phyloP scores from a whole-genome alignment of 805 yeast genomes.

The Kockiozyma suomiensis region DNA sequence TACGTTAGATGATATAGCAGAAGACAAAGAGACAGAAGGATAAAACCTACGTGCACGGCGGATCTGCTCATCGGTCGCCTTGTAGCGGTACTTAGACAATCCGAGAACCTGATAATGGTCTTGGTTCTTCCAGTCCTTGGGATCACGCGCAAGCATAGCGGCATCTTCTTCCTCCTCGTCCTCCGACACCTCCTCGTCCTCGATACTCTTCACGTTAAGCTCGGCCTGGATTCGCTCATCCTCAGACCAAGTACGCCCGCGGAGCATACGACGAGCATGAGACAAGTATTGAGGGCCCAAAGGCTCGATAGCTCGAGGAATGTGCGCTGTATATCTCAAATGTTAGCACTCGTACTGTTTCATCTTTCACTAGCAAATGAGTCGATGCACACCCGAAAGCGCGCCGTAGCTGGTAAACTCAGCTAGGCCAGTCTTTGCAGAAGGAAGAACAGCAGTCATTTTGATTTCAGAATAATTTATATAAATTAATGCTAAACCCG shows the following conservation, averaged over 20 bases:
- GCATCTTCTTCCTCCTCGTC: slow-evolving; percentile 71
- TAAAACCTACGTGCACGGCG: slow-evolving; percentile 77
- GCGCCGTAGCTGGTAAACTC: slow-evolving; percentile 13
- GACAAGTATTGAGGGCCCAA: slow-evolving; percentile 95
- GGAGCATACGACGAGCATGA: slow-evolving; percentile 91
- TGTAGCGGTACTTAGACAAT: slow-evolving; percentile 84
- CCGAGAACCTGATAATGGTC: slow-evolving; percentile 97
- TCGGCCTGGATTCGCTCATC: slow-evolving; percentile 92
- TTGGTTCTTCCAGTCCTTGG: slow-evolving; percentile 96
- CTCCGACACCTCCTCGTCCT: slow-evolving; percentile 53
- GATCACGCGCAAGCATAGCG: slow-evolving; percentile 82
- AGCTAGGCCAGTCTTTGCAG: slow-evolving; percentile 16
- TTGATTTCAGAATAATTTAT: too few species aligned
- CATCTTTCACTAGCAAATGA: background rate
- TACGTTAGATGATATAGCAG: background rate
- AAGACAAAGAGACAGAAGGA: background rate
- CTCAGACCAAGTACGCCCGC: slow-evolving; percentile 99
- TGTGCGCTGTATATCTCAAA: slow-evolving; percentile 33
- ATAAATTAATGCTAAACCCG: too few species aligned
- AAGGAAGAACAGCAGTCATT: slow-evolving; percentile 18
- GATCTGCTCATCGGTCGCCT: slow-evolving; percentile 88
- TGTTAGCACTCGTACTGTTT: background rate
- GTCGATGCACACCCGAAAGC: slow-evolving; percentile 21
- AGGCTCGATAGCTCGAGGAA: slow-evolving; percentile 79
- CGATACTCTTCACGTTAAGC: slow-evolving; percentile 73